Percentiles rank a stretch among this genome's conserved stretches.
These are phyloP conservation scores for Scheffersomyces parashehatae DNA, from an alignment of 1,139 yeast species.

Conservation along the genomic window DNA sequence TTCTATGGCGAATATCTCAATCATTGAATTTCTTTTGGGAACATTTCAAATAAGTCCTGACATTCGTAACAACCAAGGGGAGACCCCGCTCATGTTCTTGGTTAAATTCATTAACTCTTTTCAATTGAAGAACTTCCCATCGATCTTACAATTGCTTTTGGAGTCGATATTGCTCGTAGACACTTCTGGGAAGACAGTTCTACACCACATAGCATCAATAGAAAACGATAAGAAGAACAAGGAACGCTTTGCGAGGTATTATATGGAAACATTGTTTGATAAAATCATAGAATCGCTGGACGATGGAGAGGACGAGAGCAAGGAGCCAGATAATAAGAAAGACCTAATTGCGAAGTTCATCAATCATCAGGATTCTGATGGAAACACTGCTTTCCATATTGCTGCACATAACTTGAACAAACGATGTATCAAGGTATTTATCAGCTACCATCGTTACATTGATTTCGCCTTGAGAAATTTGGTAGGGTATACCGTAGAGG, in stretches of 20 bases:
- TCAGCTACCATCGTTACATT: conserved; percentile 71
- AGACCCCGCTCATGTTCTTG: conserved; percentile 85
- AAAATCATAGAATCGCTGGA: conserved; percentile 41
- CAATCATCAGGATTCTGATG: conserved; percentile 77
- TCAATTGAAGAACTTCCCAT: conserved; percentile 73
- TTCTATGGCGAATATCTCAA: conserved; percentile 75
- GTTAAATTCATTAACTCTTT: conserved; percentile 86
- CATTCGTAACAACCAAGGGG: conserved; percentile 65
- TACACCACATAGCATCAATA: conserved; percentile 75
- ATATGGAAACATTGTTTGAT: conserved; percentile 73
- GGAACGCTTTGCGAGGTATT: conserved; percentile 76
- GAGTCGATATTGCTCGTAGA: conserved; percentile 79
- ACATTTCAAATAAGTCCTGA: conserved; percentile 65
- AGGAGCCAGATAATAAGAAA: conserved; percentile 14
- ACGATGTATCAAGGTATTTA: conserved; percentile 69
- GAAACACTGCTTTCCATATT: conserved; percentile 86
- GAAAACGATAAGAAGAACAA: conserved; percentile 45
- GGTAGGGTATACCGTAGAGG: conserved; percentile 74
- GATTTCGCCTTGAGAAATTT: conserved; percentile 63
- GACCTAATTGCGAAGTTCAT: conserved; percentile 62
- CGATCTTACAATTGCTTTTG: conserved; percentile 67
- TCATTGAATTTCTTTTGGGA: conserved; percentile 71
- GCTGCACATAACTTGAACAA: conserved; percentile 76
- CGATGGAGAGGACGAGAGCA: conserved; percentile 13
- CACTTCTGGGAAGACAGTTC: conserved; percentile 65